Conservation (phyloP, 2,329 filamentous ascomycete species). For the Calonectria hongkongensis region DNA sequence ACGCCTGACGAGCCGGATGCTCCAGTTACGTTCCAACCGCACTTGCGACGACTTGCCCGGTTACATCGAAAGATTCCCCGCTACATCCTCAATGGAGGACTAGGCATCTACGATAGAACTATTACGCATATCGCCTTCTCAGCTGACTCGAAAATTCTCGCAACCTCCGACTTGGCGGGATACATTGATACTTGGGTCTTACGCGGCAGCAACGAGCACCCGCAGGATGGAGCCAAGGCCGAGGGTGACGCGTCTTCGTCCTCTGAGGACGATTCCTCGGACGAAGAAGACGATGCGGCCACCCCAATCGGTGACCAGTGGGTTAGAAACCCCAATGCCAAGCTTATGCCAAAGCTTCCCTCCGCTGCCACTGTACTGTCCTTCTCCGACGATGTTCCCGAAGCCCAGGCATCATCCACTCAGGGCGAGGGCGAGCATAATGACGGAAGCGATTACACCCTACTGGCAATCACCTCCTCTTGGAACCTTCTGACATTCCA, state of each 20-base stretch:
- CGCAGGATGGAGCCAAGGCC: slow-evolving; percentile 58
- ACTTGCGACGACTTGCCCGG: slow-evolving; percentile 69
- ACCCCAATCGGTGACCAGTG: slow-evolving; percentile 74
- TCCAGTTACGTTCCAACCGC: slow-evolving; percentile 56
- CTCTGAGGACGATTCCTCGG: slow-evolving; percentile 64
- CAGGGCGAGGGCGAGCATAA: slow-evolving; percentile 52
- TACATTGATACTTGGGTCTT: slow-evolving; percentile 92
- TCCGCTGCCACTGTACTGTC: slow-evolving; percentile 80
- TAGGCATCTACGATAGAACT: slow-evolving; percentile 85
- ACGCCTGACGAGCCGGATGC: slow-evolving; percentile 42
- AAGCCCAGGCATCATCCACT: slow-evolving; percentile 49
- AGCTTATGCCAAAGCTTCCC: slow-evolving; percentile 81
- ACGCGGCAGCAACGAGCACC: slow-evolving; percentile 62
- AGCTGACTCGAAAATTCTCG: slow-evolving; percentile 85
- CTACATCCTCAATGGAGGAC: slow-evolving; percentile 76
- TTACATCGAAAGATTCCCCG: slow-evolving; percentile 73
- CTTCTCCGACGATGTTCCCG: slow-evolving; percentile 74
- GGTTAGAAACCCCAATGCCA: slow-evolving; percentile 82
- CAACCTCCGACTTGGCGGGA: slow-evolving; percentile 87
- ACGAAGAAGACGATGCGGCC: slow-evolving; percentile 67
- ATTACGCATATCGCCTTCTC: slow-evolving; percentile 87
- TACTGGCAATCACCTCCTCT: slow-evolving; percentile 73
- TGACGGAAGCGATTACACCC: slow-evolving; percentile 67
- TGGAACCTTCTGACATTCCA: slow-evolving; percentile 86
- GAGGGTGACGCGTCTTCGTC: slow-evolving; percentile 60